Conservation (phyloP, 2,329 filamentous ascomycete species). For the Pyricularia sp. region DNA sequence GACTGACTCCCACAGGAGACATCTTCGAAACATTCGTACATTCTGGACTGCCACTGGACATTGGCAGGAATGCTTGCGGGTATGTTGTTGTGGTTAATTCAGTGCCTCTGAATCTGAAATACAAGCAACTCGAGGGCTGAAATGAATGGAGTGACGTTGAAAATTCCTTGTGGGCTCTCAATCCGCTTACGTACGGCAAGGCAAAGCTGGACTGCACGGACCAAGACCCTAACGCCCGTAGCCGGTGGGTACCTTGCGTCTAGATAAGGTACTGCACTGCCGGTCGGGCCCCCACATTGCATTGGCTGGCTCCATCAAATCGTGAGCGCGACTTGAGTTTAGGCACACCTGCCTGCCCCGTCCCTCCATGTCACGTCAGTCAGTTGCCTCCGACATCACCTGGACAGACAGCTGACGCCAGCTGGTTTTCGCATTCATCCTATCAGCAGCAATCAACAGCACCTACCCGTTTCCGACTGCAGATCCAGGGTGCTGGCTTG, state of each 20-base stretch:
- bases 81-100: background rate
- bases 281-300: background rate
- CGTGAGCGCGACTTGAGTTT: background rate
- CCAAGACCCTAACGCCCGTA: background rate
- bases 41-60: background rate
- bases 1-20: background rate
- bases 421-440: constrained; percentile 6
- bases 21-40: background rate
- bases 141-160: background rate
- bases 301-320: background rate
- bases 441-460: background rate
- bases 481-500: background rate
- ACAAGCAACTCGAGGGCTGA: background rate
- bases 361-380: no score
- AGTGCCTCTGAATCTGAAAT: background rate
- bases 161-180: background rate
- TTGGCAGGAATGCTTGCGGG: background rate
- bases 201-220: background rate
- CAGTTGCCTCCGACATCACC: background rate
- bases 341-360: background rate
- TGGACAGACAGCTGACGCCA: constrained; percentile 8
- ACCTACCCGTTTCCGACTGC: background rate
- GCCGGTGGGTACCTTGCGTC: background rate
- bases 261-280: background rate
- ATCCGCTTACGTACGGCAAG: background rate